phyloP scores from a whole-genome alignment of 169 alveolate genomes.

The Ichthyophthirius multifiliis region DNA sequence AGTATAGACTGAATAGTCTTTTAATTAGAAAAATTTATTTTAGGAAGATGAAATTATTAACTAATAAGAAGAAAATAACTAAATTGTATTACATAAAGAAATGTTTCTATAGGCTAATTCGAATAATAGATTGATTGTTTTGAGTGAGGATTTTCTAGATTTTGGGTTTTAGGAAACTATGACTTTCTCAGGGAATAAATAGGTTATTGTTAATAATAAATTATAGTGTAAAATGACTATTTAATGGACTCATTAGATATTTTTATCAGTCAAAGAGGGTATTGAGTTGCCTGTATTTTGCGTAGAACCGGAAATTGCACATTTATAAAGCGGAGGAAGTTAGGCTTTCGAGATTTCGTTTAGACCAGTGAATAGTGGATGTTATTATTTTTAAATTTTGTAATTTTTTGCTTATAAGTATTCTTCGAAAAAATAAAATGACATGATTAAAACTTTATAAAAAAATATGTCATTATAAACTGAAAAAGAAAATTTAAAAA shows the following conservation, averaged over 20 bases:
- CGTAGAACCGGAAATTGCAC: slow-evolving; percentile 39
- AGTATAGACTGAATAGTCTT: too few relatives aligned
- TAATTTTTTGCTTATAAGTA: slow-evolving; percentile 35
- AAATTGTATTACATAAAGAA: slow-evolving; percentile 67
- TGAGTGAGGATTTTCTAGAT: slow-evolving; percentile 56
- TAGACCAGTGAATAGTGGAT: slow-evolving; percentile 56
- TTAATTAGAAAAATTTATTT: too few relatives aligned
- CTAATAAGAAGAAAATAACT: too few relatives aligned
- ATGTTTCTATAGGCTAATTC: slow-evolving; percentile 41
- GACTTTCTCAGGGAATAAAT: slow-evolving; percentile 40
- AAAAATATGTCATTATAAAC: too few relatives aligned
- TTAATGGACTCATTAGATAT: slow-evolving; percentile 34
- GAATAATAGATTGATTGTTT: slow-evolving; percentile 17
- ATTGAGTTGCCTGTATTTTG: slow-evolving; percentile 21
- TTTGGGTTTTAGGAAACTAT: slow-evolving; percentile 51
- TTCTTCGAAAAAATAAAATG: too few relatives aligned
- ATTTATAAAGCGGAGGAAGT: slow-evolving; percentile 43
- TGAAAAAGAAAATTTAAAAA: too few relatives aligned
- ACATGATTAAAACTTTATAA: too few relatives aligned
- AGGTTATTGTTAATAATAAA: slow-evolving; percentile 39
- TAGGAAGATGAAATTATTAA: too few relatives aligned
- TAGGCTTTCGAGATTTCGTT: slow-evolving; percentile 47
- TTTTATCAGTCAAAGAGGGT: slow-evolving; percentile 3
- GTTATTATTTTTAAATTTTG: slow-evolving; percentile 49
- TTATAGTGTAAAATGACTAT: slow-evolving; percentile 46